Base-by-base conservation (phyloP, 2,329 filamentous ascomycete species). In the Nothomitra cinnamomea region DNA sequence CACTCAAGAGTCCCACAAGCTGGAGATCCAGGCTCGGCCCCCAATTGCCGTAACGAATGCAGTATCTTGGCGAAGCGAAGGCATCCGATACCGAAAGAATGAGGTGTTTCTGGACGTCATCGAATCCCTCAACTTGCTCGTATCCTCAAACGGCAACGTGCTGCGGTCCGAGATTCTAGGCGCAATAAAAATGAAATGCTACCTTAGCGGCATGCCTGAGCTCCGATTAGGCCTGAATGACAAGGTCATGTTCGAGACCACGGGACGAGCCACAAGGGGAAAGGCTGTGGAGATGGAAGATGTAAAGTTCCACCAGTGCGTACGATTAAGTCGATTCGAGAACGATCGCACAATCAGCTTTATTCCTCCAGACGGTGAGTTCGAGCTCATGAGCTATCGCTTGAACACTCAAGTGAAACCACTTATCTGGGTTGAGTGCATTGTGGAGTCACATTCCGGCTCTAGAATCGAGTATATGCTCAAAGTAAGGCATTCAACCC, bases 271-370 rank as follows among this genome's bases (percentile, higher is more conserved):
- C 15, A 96, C 90, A 41, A 75, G 92, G 63, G 92, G 92, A 56
- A 98, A 98, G 70, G 87, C 92, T 8, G 92, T 98, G 58, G 92
- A 98, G 71, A 98, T 98, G 92, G 92, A 98, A 65, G 92, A 98
- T 62, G 92, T 98, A 69, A 98, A 98, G 64, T 98, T 98, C 69
- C 92, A 98, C 70, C 92, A 98, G 68, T 98, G 92, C 65, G 92
- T 98, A 58, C 82, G 92, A 58, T 76, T 98, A 59, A 94, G 88
- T 49, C 80, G 92, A 60, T 98, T 98, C 70, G 92, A 98, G 69
- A 98, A 96, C 69, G 92, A 98, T 72, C 78, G 92, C 56, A 98
- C 92, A 38, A 98, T 98, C 70, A 95, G 87, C 65, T 98, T 98
- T 69, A 96, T 98, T 61, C 92, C 92, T 1, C 92, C 92, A 10